Evolutionary conservation across 129 eudicot genomes (phyloP).

Genomic region (Helianthus tuberosus): DNA sequence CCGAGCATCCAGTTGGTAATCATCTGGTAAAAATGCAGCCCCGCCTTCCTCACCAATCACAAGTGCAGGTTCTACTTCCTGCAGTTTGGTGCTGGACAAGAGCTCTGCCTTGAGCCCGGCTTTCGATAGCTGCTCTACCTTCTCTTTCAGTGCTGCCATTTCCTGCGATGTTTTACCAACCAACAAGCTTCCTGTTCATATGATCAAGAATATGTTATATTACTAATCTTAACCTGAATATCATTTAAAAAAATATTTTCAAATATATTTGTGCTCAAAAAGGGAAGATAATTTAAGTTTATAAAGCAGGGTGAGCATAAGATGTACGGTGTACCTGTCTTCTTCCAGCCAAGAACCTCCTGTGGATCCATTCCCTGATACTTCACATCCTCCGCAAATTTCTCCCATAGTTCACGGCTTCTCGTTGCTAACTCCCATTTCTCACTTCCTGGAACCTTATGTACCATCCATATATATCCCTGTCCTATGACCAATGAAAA

Average conservation of each 20-base stretch:
- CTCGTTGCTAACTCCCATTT: conserved; percentile 87
- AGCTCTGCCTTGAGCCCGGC: conserved; percentile 78
- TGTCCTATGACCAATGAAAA: conserved; percentile 62
- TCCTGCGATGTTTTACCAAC: conserved; percentile 80
- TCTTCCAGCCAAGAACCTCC: conserved; percentile 79
- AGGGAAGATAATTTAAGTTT: no score
- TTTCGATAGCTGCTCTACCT: conserved; percentile 59
- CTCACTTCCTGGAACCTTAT: conserved; percentile 72
- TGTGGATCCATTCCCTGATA: conserved; percentile 73
- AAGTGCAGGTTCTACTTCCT: conserved; percentile 72
- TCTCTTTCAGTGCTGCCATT: conserved; percentile 42
- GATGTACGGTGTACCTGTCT: no score
- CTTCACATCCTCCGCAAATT: conserved; percentile 50
- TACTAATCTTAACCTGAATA: conserved; percentile 7
- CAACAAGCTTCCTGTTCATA: conserved; percentile 79
- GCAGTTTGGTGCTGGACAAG: conserved; percentile 56
- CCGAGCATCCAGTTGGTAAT: conserved; percentile 80
- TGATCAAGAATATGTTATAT: conserved; percentile 12
- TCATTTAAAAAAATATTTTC: background rate
- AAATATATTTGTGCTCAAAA: background rate
- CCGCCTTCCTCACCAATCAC: conserved; percentile 60
- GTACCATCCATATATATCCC: conserved; percentile 95
- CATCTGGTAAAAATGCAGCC: conserved; percentile 87
- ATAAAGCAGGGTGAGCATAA: no score
- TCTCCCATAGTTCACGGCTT: conserved; percentile 84